A percentile compares a stretch with the other conserved stretches of the same genome.
phyloP scores from a whole-genome alignment of 2,329 filamentous ascomycete species.

The Leptographium wingfieldii region DNA sequence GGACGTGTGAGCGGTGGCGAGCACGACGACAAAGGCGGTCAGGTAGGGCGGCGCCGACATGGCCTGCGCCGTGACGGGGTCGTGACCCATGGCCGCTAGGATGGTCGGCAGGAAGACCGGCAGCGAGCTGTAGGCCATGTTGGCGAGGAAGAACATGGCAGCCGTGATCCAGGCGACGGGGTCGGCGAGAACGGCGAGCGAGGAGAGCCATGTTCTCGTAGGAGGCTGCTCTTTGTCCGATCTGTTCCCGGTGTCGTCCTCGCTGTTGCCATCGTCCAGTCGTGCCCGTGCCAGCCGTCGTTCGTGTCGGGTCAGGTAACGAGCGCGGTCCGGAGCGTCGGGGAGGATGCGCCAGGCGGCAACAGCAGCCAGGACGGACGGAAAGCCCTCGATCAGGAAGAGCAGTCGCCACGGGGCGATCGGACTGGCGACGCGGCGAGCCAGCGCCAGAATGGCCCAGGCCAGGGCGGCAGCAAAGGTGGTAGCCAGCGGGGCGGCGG shows the following conservation, averaged over 20 bases:
- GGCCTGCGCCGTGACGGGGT: slow-evolving; percentile 55
- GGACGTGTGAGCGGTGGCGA: slow-evolving; percentile 59
- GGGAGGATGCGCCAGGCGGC: slow-evolving; percentile 65
- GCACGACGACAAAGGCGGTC: slow-evolving; percentile 56
- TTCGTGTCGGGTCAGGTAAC: slow-evolving; percentile 50
- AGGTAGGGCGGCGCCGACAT: slow-evolving; percentile 75
- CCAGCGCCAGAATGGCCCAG: slow-evolving; percentile 62
- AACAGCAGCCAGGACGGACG: slow-evolving; percentile 62
- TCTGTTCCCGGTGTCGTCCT: slow-evolving; percentile 1
- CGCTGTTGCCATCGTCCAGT: slow-evolving; percentile 34
- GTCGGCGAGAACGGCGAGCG: slow-evolving; percentile 45
- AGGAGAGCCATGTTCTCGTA: slow-evolving; percentile 1
- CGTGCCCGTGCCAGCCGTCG: slow-evolving; percentile 59
- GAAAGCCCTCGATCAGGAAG: slow-evolving; percentile 76
- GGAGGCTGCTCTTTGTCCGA: not conserved
- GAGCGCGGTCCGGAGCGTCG: slow-evolving; percentile 56
- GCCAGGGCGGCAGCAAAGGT: slow-evolving; percentile 71
- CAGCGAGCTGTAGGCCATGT: slow-evolving; percentile 78
- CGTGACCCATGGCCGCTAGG: slow-evolving; percentile 63
- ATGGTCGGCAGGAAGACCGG: slow-evolving; percentile 82
- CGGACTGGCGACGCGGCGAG: slow-evolving; percentile 27
- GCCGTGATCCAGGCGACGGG: slow-evolving; percentile 65
- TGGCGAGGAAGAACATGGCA: slow-evolving; percentile 75
- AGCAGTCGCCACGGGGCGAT: slow-evolving; percentile 78
- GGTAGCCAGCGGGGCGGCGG: slow-evolving; percentile 70